These are phyloP conservation scores for Aschersonia sp. DNA, from an alignment of 2,329 filamentous ascomycete species.

Conservation along the genomic window DNA sequence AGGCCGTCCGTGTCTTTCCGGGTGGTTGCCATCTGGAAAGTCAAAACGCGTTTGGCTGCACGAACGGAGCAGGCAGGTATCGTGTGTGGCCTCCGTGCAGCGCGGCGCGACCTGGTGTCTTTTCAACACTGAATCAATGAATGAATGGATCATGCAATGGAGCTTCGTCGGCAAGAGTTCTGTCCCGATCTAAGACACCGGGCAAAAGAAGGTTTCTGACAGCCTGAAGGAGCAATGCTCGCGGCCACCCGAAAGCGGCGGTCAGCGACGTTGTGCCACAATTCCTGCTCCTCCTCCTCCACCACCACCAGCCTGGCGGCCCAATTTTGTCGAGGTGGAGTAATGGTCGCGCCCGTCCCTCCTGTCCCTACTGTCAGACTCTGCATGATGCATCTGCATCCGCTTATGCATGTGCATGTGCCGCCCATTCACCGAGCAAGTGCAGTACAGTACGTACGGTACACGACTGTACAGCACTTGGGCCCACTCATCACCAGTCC, in stretches of 20 bases:
- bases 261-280: neutral
- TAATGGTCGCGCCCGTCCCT: neutral
- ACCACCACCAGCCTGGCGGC: neutral
- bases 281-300: neutral
- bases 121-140: no score
- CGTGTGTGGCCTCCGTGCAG: no score
- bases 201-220: no score
- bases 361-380: neutral
- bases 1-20: no score
- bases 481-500: neutral
- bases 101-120: no score
- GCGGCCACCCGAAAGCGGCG: neutral
- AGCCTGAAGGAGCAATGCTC: neutral
- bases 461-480: neutral
- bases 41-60: no score
- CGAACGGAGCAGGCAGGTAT: no score
- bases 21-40: no score
- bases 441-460: no score
- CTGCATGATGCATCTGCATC: neutral
- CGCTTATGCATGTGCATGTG: neutral
- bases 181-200: no score
- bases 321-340: neutral
- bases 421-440: neutral
- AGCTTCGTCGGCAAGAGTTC: no score
- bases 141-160: no score